Base-by-base conservation (phyloP, 768 basidiomycete species). In the Austroboletus festivus region DNA sequence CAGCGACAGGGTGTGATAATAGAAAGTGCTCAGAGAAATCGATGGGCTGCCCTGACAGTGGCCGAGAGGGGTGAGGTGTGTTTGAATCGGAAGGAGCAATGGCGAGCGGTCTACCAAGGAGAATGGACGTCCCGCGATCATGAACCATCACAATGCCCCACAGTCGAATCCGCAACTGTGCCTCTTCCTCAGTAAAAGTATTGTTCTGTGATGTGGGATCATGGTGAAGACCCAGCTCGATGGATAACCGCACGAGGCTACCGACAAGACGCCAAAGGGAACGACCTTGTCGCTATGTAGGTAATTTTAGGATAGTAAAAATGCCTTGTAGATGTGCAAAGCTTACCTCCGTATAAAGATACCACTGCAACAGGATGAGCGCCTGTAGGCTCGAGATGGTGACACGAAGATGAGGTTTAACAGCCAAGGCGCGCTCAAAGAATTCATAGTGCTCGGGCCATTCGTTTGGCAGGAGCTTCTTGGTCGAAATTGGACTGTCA, bases 391-490 rank as follows among this genome's bases (percentile, higher is more conserved):
- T 89, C 5, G 84, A 82, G 37, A 91, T 79, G 5, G 89, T 89
- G 60, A 91, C 89, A 10, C 85, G 81, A 37, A 93, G 71, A 53
- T 93, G 87, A 9, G 89, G 86, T 62, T 93, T 91, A 55, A 89
- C 76, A 18, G 78, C 74, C 3, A 92, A 69, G 1, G 89, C 88
- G 26, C 85, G 76, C 52, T 88, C 83, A 64, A 91, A 90, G 66
- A 93, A 90, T 57, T 91, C 88, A 53, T 87, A 86, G 51, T 89
- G 85, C 34, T 80, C 80, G 11, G 89, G 90, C 89, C 89, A 93
- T 40, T 72, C 73, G 1, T 43, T 46, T 11, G 67, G 62, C 73
- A 90, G 78, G 28, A 86, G 73, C 49, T 79, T 80, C 65, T 82
- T 82, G 13, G 76, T 73, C 13, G 77, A 68, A 18, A 65, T 59